Base-by-base conservation (phyloP, 148 eudicot species). In the Spergularia marina region DNA sequence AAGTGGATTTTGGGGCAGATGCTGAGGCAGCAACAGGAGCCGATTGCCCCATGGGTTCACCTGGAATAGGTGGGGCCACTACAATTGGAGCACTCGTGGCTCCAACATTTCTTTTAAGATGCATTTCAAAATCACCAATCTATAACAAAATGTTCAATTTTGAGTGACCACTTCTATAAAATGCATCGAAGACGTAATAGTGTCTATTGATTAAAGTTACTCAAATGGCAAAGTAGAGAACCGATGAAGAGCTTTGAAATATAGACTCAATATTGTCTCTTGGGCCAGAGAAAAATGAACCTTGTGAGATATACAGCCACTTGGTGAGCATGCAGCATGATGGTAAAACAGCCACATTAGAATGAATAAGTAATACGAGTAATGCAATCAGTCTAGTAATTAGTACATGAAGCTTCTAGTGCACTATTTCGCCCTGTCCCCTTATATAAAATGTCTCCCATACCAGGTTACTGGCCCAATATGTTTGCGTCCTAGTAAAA, bases 61-160 rank as follows among this genome's bases (percentile, higher is more conserved):
- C 77, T 54, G 90, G 90, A 80, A 82, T 74, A 77, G 96, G 85
- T 53, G 91, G 86, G 41, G 79, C 84, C 73, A 82, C 47, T 75
- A 86, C 79, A 65, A 83, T 61, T 7, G 94, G 85, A 72, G 81
- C 73, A 73, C 55, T 69, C 65, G 87, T 54, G 51, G 82, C 81
- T 78, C 85, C 90, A 74, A 92, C 80, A 64, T 87, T 92, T 71
- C 98, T 82, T 85, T 89, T 95, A 72, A 95, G 81, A 84, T 87
- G 96, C 94, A 95, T 86, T 84, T 95, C 92, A 77, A 90, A 89
- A 72, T 85, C 91, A 74, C 98, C 98, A 80, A 95, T 71, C 98
- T 95, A 71, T 58, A 11, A 76, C 20, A 78, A 71, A 65, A 34
- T 30, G 40, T 34, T 65, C 74, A 72, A 78, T 72, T 17, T 34